Evolutionary conservation across 2,329 filamentous ascomycete genomes (phyloP).

Genomic region (Allantophomopsis cytisporea): DNA sequence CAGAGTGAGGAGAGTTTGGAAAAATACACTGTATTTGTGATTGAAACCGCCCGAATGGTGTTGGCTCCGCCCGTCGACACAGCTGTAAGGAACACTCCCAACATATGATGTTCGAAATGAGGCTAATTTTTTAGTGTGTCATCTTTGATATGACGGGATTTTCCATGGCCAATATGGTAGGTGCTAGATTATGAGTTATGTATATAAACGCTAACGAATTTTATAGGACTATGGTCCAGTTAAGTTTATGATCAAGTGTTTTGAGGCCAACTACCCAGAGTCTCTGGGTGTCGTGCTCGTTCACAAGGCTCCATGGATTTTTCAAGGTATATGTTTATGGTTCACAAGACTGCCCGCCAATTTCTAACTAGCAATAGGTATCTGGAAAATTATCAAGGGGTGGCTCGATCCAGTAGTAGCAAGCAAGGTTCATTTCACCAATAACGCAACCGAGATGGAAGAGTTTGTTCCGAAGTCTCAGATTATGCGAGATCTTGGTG

Average conservation of each 20-base stretch:
- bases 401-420: constrained; percentile 98
- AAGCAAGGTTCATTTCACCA: constrained; percentile 86
- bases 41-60: constrained; percentile 84
- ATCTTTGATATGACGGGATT: constrained; percentile 96
- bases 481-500: constrained; percentile 74
- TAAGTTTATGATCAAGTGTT: constrained; percentile 99
- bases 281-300: constrained; percentile 80
- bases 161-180: constrained; percentile 84
- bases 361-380: constrained; percentile 34
- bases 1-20: constrained; percentile 75
- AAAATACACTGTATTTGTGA: constrained; percentile 82
- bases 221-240: constrained; percentile 77
- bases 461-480: constrained; percentile 57
- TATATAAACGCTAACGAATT: constrained; percentile 7
- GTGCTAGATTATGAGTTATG: constrained; percentile 7
- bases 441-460: constrained; percentile 64
- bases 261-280: constrained; percentile 97
- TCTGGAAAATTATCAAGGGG: constrained; percentile 89
- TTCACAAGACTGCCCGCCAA: constrained; percentile 1
- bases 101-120: neutral
- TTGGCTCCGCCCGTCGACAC: constrained; percentile 75
- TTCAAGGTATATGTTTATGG: constrained; percentile 51
- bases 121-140: constrained; percentile 47
- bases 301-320: constrained; percentile 94
- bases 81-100: constrained; percentile 49